These are phyloP conservation scores for Suhomyces choctaworum DNA, from an alignment of 1,139 yeast genomes.

Conservation along the genomic window DNA sequence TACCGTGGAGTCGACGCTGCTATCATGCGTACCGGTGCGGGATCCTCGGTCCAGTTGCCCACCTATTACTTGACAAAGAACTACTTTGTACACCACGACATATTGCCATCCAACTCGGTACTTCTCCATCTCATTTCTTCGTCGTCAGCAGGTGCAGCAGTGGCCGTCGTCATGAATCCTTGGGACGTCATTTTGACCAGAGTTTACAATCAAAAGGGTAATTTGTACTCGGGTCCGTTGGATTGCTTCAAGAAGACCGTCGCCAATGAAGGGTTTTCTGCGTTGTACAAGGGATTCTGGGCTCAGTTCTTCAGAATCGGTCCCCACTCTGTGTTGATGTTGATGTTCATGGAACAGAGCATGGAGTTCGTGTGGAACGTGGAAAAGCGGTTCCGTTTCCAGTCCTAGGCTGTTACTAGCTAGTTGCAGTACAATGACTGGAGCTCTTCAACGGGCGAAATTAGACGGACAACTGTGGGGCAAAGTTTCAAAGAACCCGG, in stretches of 20 bases:
- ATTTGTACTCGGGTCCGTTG: slow-evolving; percentile 78
- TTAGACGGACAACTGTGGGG: too few species aligned
- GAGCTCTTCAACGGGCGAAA: too few species aligned
- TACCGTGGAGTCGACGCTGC: slow-evolving; percentile 96
- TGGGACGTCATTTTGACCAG: slow-evolving; percentile 95
- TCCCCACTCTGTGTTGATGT: slow-evolving; percentile 88
- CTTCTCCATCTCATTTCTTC: slow-evolving; percentile 73
- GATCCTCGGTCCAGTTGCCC: slow-evolving; percentile 95
- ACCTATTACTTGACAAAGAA: slow-evolving; percentile 78
- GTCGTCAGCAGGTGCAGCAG: slow-evolving; percentile 85
- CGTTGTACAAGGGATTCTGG: slow-evolving; percentile 91
- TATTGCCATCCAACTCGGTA: slow-evolving; percentile 62
- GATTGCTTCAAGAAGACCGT: slow-evolving; percentile 88
- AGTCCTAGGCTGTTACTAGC: not conserved
- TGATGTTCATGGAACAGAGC: slow-evolving; percentile 94
- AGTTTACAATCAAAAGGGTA: slow-evolving; percentile 91
- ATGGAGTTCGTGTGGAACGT: slow-evolving; percentile 58
- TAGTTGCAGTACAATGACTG: too few species aligned
- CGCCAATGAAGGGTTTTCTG: slow-evolving; percentile 76
- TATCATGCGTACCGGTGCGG: slow-evolving; percentile 88
- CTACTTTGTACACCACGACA: slow-evolving; percentile 44
- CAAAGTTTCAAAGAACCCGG: too few species aligned
- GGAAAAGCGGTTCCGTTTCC: slow-evolving; percentile 26
- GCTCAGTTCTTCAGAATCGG: slow-evolving; percentile 92
- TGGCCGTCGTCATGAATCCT: slow-evolving; percentile 94